A percentile compares a stretch with the other conserved stretches of the same genome.
These are phyloP conservation scores for Nasturtium officinale DNA, from an alignment of 345 rosid species.

Conservation along the genomic window DNA sequence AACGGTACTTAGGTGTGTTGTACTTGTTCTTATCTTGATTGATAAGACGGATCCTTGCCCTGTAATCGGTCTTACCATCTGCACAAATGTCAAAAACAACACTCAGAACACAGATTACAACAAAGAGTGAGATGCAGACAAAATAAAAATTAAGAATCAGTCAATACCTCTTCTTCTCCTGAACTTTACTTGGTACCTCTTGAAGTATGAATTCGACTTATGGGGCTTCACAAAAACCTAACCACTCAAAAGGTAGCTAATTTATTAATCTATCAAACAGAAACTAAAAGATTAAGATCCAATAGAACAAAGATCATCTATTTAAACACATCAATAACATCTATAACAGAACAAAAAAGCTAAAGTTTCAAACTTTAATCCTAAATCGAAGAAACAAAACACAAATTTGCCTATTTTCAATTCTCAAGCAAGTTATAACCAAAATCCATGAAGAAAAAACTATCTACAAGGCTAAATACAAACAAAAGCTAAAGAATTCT, in stretches of 20 bases:
- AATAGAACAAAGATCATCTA: neutral
- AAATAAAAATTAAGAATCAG: neutral
- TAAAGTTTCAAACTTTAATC: neutral
- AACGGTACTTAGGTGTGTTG: conserved; percentile 45
- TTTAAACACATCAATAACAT: neutral
- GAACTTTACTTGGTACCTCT: conserved; percentile 42
- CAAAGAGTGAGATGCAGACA: neutral
- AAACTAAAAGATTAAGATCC: neutral
- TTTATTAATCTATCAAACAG: neutral
- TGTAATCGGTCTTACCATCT: conserved; percentile 91
- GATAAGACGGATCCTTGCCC: conserved; percentile 59
- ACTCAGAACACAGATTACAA: neutral
- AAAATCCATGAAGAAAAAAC: conserved; percentile 15
- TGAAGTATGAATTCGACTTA: conserved; percentile 33
- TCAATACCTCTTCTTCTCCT: conserved; percentile 31
- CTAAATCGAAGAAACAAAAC: neutral
- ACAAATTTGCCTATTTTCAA: neutral
- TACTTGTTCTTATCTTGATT: conserved; percentile 40
- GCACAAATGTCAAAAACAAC: neutral
- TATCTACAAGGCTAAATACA: neutral
- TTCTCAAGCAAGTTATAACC: neutral
- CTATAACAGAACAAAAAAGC: neutral
- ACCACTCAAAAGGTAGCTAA: neutral
- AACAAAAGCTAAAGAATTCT: neutral
- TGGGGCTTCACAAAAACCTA: conserved; percentile 34